Conservation (phyloP, 1,284 basidiomycete species). For the Fomitopsis pinicola region DNA sequence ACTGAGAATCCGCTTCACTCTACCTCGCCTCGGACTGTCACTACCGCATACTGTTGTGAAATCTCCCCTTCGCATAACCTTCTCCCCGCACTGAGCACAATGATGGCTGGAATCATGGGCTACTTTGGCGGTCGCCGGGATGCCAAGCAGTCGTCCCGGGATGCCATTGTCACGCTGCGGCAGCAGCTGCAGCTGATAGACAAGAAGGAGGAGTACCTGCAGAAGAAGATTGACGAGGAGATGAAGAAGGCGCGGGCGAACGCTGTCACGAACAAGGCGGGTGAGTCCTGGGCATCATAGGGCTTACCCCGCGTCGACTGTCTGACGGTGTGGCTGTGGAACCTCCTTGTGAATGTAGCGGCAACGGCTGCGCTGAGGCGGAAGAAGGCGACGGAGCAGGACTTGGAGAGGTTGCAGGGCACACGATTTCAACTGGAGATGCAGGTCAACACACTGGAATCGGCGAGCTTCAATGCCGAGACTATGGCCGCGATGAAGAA, state of each 20-base stretch:
- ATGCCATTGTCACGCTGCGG: slow-evolving; percentile 84
- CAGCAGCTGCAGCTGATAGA: slow-evolving; percentile 94
- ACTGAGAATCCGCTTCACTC: slow-evolving; percentile 6
- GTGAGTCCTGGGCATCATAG: slow-evolving; percentile 37
- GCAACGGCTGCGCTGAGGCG: slow-evolving; percentile 90
- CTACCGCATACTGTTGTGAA: neutral
- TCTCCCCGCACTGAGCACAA: slow-evolving; percentile 24
- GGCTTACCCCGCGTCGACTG: neutral
- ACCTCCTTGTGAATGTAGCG: slow-evolving; percentile 37
- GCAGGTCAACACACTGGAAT: slow-evolving; percentile 97
- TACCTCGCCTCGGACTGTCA: slow-evolving; percentile 2
- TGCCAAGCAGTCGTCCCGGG: slow-evolving; percentile 74
- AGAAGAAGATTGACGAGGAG: slow-evolving; percentile 98
- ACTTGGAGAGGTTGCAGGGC: slow-evolving; percentile 85
- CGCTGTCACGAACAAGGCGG: slow-evolving; percentile 90
- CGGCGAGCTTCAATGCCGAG: slow-evolving; percentile 97
- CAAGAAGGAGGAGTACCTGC: slow-evolving; percentile 98
- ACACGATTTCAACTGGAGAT: slow-evolving; percentile 92
- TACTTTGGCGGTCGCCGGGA: slow-evolving; percentile 80
- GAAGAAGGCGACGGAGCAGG: slow-evolving; percentile 90
- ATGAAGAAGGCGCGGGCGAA: slow-evolving; percentile 89
- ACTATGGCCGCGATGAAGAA: slow-evolving; percentile 99
- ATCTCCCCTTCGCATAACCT: neutral
- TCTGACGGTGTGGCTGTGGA: neutral
- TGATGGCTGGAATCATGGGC: slow-evolving; percentile 87